phyloP scores from a whole-genome alignment of 2,329 filamentous ascomycete genomes.

The Lasiodiplodia sp. region DNA sequence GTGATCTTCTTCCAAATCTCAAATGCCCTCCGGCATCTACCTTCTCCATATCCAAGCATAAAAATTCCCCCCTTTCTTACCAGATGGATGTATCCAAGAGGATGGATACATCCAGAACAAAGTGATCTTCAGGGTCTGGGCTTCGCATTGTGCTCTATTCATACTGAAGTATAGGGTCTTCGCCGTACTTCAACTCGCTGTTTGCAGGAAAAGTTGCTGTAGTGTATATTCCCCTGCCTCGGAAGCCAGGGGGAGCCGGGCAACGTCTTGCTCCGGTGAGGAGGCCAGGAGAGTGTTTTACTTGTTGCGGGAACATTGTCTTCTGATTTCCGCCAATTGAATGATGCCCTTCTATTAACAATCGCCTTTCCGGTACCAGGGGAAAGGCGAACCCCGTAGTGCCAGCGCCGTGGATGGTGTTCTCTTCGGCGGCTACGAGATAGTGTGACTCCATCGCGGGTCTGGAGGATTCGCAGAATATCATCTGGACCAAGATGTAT shows the following conservation, averaged over 20 bases:
- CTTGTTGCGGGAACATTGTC: neutral
- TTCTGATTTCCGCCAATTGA: neutral
- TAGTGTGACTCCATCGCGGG: neutral
- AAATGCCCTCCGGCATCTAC: neutral
- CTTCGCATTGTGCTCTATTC: neutral
- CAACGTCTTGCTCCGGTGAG: neutral
- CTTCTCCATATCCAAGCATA: neutral
- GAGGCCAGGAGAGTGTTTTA: neutral
- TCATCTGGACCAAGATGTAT: neutral
- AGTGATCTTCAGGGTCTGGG: neutral
- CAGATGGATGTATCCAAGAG: neutral
- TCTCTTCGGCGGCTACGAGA: neutral
- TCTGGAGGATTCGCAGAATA: too few relatives aligned
- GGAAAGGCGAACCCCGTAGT: neutral
- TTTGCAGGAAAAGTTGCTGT: neutral
- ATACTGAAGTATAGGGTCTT: neutral
- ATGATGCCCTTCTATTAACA: neutral
- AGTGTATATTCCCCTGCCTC: neutral
- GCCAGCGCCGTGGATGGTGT: neutral
- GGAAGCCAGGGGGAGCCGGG: neutral
- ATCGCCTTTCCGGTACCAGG: neutral
- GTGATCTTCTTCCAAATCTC: neutral
- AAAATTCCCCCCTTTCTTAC: neutral
- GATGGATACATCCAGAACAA: neutral
- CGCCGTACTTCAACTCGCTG: neutral